Conservation (phyloP, 2,329 filamentous ascomycete species). For the Aureobasidium sp. region DNA sequence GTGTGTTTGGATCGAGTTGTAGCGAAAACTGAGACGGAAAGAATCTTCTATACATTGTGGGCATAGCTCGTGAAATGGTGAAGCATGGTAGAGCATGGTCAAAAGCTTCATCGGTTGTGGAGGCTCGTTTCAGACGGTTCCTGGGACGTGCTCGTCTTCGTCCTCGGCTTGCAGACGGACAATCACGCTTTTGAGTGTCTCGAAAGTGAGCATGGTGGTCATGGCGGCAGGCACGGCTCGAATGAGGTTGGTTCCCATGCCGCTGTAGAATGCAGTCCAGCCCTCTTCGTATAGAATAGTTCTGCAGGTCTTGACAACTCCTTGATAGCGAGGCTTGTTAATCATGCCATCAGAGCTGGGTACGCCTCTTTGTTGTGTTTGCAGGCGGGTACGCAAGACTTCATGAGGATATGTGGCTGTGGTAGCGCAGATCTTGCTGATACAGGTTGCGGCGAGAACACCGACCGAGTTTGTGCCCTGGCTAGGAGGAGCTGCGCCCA, state of each 20-base stretch:
- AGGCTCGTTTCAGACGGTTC: neutral
- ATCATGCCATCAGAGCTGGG: constrained; percentile 48
- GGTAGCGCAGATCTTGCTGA: constrained; percentile 91
- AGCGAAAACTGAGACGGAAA: neutral
- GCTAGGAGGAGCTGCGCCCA: constrained; percentile 59
- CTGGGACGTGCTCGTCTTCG: neutral
- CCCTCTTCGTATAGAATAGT: constrained; percentile 87
- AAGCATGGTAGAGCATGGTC: neutral
- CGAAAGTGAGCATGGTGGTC: constrained; percentile 96
- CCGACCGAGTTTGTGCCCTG: constrained; percentile 59
- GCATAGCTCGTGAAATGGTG: constrained; percentile 11
- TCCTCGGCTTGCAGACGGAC: constrained; percentile 49
- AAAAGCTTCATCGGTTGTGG: neutral
- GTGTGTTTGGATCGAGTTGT: neutral
- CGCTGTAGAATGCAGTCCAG: constrained; percentile 93
- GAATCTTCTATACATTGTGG: constrained; percentile 8
- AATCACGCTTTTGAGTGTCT: constrained; percentile 59
- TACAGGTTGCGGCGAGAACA: constrained; percentile 77
- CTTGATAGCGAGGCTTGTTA: constrained; percentile 58
- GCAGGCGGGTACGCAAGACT: constrained; percentile 84
- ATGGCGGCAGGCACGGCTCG: constrained; percentile 90
- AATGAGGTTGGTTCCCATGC: constrained; percentile 96
- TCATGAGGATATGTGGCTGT: constrained; percentile 96
- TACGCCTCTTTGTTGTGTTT: constrained; percentile 70
- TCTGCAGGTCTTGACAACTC: constrained; percentile 72